phyloP scores from a whole-genome alignment of 2,329 filamentous ascomycete species.

The Colletotrichum zoysiae region DNA sequence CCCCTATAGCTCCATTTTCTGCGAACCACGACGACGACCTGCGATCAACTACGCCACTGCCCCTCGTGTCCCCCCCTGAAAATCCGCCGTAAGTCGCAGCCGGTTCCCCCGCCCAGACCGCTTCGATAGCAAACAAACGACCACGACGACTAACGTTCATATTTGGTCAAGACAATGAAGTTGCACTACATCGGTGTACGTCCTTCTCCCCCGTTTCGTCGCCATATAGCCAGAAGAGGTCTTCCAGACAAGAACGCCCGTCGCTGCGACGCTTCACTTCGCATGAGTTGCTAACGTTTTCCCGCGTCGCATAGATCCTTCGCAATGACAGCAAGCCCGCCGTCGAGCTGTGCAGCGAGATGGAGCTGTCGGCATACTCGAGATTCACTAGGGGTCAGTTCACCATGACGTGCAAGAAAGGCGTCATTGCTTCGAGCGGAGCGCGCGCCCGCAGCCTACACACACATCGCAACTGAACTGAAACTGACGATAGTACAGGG shows the following conservation, averaged over 20 bases:
- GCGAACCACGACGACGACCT: background rate
- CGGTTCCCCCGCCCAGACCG: slow-evolving; percentile 27
- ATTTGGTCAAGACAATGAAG: slow-evolving; percentile 74
- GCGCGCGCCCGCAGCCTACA: background rate
- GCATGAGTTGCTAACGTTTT: slow-evolving; percentile 23
- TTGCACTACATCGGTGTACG: slow-evolving; percentile 88
- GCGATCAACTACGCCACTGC: background rate
- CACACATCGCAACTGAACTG: background rate
- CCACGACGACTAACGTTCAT: slow-evolving; percentile 18
- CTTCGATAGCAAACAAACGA: slow-evolving; percentile 7
- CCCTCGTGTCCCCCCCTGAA: slow-evolving; percentile 18
- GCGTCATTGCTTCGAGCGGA: background rate
- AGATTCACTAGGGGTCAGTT: slow-evolving; percentile 81
- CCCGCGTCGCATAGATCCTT: slow-evolving; percentile 70
- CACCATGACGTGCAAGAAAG: slow-evolving; percentile 8
- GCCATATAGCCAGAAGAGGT: slow-evolving; percentile 11
- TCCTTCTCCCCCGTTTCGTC: slow-evolving; percentile 45
- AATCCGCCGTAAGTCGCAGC: slow-evolving; percentile 36
- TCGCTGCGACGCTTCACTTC: background rate
- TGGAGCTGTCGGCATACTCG: slow-evolving; percentile 82
- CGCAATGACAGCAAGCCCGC: slow-evolving; percentile 83
- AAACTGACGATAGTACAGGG: slow-evolving; percentile 29
- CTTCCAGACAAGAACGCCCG: background rate
- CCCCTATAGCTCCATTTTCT: background rate
- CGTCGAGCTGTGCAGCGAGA: slow-evolving; percentile 81